Evolutionary conservation across 371 early-diverging fungal genomes (phyloP).

Genomic region (Apophysomyces sp.): DNA sequence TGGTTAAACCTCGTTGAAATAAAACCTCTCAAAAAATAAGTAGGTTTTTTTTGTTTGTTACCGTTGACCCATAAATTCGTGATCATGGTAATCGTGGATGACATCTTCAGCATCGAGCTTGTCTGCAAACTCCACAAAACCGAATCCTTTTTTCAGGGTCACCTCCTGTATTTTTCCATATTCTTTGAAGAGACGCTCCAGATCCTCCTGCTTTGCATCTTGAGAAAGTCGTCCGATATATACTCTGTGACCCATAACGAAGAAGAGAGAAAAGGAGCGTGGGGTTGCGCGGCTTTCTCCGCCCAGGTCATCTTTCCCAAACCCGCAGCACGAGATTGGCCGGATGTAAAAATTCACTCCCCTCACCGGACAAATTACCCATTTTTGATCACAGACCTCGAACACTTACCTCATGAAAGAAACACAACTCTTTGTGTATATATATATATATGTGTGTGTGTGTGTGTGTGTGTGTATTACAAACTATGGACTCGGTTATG

Average conservation of each 20-base stretch:
- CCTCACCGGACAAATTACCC: too few relatives aligned
- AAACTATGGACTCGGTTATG: too few relatives aligned
- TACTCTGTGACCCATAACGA: slow-evolving; percentile 53
- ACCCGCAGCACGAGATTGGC: background rate
- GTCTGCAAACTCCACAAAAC: slow-evolving; percentile 30
- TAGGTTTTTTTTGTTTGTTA: slow-evolving; percentile 15
- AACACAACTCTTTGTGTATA: background rate
- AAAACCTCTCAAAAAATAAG: background rate
- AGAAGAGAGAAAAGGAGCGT: background rate
- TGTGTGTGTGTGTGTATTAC: too few relatives aligned
- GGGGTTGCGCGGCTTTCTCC: background rate
- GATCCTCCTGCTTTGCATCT: slow-evolving; percentile 61
- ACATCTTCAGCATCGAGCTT: slow-evolving; percentile 41
- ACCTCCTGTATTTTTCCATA: slow-evolving; percentile 65
- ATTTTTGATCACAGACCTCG: too few relatives aligned
- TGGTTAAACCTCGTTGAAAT: background rate
- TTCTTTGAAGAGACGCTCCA: slow-evolving; percentile 59
- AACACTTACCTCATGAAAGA: too few relatives aligned
- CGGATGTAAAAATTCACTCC: background rate
- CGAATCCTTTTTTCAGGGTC: slow-evolving; percentile 68
- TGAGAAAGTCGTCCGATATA: slow-evolving; percentile 66
- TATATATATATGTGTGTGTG: too few relatives aligned
- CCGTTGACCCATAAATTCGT: slow-evolving; percentile 67
- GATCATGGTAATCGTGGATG: slow-evolving; percentile 62
- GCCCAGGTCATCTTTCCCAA: background rate